Evolutionary conservation across 208 protist species (phyloP), one percentile per base, ranked within the genome.

Genomic region (Leishmania martiniquensis): DNA sequence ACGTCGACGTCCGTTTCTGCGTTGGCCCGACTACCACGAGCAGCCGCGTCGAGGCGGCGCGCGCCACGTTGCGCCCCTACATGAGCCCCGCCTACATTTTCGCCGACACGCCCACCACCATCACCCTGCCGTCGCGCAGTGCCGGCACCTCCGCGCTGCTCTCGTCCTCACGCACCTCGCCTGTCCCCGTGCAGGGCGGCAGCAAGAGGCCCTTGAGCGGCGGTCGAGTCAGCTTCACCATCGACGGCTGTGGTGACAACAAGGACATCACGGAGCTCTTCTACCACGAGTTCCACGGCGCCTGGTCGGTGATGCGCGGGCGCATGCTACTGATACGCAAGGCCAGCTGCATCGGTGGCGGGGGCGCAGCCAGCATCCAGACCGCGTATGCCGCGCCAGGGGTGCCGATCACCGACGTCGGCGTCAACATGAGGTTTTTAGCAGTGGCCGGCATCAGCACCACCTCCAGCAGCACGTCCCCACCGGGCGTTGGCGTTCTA

Each of bases 11-110:
- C 12, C 52, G 74, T 29, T 80, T 83, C 65, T 84, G 78, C 65
- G 49, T 79, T 10, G 57, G 71, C 20, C 75, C 63, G 17, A 73
- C 37, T 45, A 73, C 63, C 71, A 37, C 54, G 9, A 70, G 72
- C 70, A 75, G 79, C 66, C 62, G 75, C 67, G 74, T 80, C 52
- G 59, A 77, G 60, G 83, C 69, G 44, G 76, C 77, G 77, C 42
- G 65, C 29, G 39, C 65, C 25, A 82, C 77, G 60, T 71, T 91
- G 79, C 67, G 77, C 42, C 73, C 75, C 51, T 91, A 85, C 80
- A 85, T 88, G 85, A 84, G 80, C 45, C 87, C 87, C 4, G 75
- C 85, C 17, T 83, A 72, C 57, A 83, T 91, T 60, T 72, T 91
- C 72, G 73, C 85, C 45, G 80, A 78, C 57, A 81, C 82, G n/a